phyloP scores from a whole-genome alignment of 1,284 basidiomycete species.

The Cryptococcus neoformans region DNA sequence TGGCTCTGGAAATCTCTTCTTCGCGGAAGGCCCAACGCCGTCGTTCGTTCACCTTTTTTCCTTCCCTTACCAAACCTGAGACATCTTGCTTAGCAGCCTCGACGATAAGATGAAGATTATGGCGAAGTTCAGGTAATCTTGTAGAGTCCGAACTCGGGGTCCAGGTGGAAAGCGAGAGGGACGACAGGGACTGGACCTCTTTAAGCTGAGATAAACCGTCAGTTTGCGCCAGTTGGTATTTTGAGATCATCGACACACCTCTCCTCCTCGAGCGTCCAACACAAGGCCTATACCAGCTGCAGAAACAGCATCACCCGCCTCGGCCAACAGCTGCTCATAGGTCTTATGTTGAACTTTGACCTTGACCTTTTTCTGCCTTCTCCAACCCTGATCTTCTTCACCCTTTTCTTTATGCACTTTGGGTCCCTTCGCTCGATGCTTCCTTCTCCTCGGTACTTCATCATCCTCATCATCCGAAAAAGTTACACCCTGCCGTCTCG shows the following conservation, averaged over 20 bases:
- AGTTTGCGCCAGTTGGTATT: not conserved
- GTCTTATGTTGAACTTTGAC: conserved; percentile 86
- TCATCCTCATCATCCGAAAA: conserved; percentile 64
- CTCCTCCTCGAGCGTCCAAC: conserved; percentile 89
- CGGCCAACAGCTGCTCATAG: conserved; percentile 88
- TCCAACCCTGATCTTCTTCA: conserved; percentile 40
- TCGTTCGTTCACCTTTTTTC: conserved; percentile 72
- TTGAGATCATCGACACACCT: conserved; percentile 53
- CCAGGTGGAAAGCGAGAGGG: conserved; percentile 74
- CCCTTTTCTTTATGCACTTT: conserved; percentile 7
- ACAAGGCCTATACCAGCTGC: conserved; percentile 71
- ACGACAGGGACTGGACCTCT: conserved; percentile 76
- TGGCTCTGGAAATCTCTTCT: conserved; percentile 66
- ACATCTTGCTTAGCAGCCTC: conserved; percentile 78
- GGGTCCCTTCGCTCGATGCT: conserved; percentile 2
- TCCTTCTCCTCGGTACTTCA: conserved; percentile 40
- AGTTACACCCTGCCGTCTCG: conserved; percentile 58
- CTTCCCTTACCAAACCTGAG: conserved; percentile 84
- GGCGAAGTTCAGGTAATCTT: conserved; percentile 89
- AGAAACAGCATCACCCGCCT: conserved; percentile 59
- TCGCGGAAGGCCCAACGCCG: conserved; percentile 62
- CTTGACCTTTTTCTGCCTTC: conserved; percentile 74
- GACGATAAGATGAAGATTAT: conserved; percentile 85
- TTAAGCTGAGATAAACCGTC: conserved; percentile 56
- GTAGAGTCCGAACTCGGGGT: conserved; percentile 77